phyloP scores from a whole-genome alignment of 2,329 filamentous ascomycete genomes.

The Fusarium oligoseptatum region DNA sequence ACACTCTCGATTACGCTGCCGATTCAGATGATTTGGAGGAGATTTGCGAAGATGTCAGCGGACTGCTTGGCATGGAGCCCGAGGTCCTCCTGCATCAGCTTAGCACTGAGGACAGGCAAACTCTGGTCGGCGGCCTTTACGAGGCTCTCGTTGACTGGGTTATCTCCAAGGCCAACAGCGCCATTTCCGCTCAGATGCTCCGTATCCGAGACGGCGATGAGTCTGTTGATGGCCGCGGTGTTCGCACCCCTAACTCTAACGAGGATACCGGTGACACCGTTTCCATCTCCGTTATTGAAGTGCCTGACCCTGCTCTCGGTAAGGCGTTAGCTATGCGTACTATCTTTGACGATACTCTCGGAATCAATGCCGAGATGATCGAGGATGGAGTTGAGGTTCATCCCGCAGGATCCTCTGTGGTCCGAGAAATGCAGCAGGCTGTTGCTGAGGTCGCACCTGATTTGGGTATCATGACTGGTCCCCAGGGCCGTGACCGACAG shows the following conservation, averaged over 20 bases:
- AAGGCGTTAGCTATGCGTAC: constrained; percentile 91
- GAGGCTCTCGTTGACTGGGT: constrained; percentile 97
- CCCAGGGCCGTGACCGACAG: constrained; percentile 78
- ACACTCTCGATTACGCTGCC: constrained; percentile 86
- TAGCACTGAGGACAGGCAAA: constrained; percentile 85
- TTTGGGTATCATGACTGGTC: constrained; percentile 78
- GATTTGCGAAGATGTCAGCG: constrained; percentile 90
- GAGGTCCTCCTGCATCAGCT: constrained; percentile 84
- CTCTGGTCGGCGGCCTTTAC: constrained; percentile 88
- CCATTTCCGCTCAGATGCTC: constrained; percentile 82
- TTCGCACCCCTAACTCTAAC: constrained; percentile 73
- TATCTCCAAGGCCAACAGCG: constrained; percentile 86
- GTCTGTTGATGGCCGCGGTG: constrained; percentile 73
- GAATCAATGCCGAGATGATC: constrained; percentile 98
- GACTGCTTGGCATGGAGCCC: constrained; percentile 87
- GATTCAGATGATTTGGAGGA: constrained; percentile 88
- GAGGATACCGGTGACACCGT: constrained; percentile 87
- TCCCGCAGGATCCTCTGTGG: constrained; percentile 81
- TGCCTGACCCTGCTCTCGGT: constrained; percentile 83
- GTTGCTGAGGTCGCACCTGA: constrained; percentile 83
- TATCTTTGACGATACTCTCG: constrained; percentile 91
- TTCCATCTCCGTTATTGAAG: constrained; percentile 87
- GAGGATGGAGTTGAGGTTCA: constrained; percentile 88
- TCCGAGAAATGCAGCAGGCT: constrained; percentile 88
- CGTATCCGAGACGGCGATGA: constrained; percentile 75